Conservation (phyloP, 2,329 filamentous ascomycete genomes). For the Aspergillus brasiliensis region DNA sequence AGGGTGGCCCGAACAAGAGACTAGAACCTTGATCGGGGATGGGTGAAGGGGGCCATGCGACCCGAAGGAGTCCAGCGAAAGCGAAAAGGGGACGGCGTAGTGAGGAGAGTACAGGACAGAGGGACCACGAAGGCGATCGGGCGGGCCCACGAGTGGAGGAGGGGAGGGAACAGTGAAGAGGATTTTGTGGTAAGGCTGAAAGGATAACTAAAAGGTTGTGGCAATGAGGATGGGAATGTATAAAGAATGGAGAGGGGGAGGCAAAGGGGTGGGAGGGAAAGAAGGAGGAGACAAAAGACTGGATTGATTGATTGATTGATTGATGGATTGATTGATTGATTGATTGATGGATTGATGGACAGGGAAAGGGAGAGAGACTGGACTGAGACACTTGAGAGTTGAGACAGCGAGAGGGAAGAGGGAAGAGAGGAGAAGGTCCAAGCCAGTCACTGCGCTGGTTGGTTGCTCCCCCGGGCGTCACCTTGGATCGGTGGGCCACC, state of each 20-base stretch:
- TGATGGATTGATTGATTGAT: too few relatives aligned
- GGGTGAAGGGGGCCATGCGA: conserved; percentile 19
- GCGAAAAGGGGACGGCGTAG: conserved; percentile 2
- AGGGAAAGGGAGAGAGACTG: too few relatives aligned
- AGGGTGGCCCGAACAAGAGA: conserved; percentile 11
- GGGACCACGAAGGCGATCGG: too few relatives aligned
- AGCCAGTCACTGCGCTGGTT: conserved; percentile 8
- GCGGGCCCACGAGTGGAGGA: too few relatives aligned
- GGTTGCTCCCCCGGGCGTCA: conserved; percentile 6
- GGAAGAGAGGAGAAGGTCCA: neutral
- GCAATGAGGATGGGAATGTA: too few relatives aligned
- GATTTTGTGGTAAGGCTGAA: too few relatives aligned
- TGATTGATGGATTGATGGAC: too few relatives aligned
- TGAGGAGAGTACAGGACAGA: neutral
- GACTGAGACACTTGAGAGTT: too few relatives aligned
- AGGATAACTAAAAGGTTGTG: too few relatives aligned
- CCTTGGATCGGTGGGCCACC: neutral
- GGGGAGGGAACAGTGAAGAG: too few relatives aligned
- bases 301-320: neutral
- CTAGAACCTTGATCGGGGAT: conserved; percentile 8
- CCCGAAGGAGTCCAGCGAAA: conserved; percentile 5
- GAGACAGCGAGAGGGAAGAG: neutral
- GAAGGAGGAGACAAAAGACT: neutral
- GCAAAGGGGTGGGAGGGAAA: too few relatives aligned
- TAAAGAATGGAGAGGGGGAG: too few relatives aligned